Evolutionary conservation across 768 basidiomycete genomes (phyloP), one percentile per base, ranked within the genome.

Genomic region (Tylopilus vinaceipallidus): DNA sequence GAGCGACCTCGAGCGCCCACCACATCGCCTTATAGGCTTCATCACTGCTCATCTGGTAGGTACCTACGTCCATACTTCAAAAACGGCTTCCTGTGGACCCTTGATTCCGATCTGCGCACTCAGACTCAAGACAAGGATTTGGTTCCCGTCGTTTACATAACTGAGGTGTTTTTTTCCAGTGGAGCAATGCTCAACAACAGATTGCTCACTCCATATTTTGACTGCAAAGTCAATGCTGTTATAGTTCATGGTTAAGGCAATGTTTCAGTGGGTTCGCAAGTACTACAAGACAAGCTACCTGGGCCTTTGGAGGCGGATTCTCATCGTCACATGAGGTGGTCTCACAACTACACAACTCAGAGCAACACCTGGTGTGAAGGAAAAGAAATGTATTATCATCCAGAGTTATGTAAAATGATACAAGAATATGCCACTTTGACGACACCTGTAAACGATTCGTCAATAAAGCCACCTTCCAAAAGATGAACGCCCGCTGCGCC

Each of bases 401-500:
- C 42, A 32, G 22, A 6, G 11, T 20, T 50, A 50, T 2, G 0
- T 17, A 45, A 22, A 32, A 4, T 29, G 1, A 19, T 50, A 43
- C 30, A 30, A 35, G 11, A 27, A 0, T 16, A 30, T 4, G 27
- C 6, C 27, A 29, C 12, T 7, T 7, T 1, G 5, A 7, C 3
- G 7, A 30, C 26, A 33, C 26, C 65, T 67, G 29, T 6, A 14
- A 26, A 22, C 41, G 20, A 6, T 3, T 39, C 0, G 26, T 67
- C 8, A 66, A 54, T 22, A 16, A 35, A 3, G 23, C 3, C 1
- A 23, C 11, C 40, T n/a, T 8, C 7, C 27, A 46, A 0, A 16
- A 4, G 2, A 44, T 14, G n/a, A 42, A 45, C 44, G 54, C 52
- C 41, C 33, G 63, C 58, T 64, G 59, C 56, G 66, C 59, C 66